Evolutionary conservation across 352 stramenopile species (phyloP).

Genomic region (Ophiocytium majus): DNA sequence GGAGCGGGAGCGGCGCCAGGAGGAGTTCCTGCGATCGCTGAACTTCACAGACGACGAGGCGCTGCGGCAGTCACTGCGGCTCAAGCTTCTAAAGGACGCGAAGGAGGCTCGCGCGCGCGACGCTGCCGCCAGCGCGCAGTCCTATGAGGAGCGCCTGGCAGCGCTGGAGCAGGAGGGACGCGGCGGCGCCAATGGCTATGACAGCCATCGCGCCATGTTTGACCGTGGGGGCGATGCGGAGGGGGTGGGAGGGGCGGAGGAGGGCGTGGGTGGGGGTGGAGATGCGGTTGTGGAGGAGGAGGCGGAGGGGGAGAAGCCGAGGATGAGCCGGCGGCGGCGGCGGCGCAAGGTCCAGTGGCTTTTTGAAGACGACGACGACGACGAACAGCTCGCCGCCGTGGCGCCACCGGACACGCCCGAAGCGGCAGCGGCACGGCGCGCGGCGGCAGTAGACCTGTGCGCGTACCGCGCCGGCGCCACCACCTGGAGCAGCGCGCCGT

Average conservation of each 20-base stretch:
- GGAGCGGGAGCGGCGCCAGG: not conserved
- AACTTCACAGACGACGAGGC: not conserved
- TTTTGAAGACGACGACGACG: slow-evolving; percentile 18
- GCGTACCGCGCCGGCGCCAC: not conserved
- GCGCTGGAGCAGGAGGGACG: no score
- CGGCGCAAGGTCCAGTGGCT: not conserved
- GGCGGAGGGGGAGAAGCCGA: not conserved
- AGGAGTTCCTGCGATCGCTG: slow-evolving; percentile 16
- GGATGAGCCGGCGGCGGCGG: not conserved
- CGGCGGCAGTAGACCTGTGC: not conserved
- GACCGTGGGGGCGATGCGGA: no score
- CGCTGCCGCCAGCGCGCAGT: not conserved
- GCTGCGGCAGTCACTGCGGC: not conserved
- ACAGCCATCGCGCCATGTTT: no score
- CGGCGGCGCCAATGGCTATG: not conserved
- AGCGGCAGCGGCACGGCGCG: not conserved
- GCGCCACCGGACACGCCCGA: not conserved
- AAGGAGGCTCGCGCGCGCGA: not conserved
- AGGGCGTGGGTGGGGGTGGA: not conserved
- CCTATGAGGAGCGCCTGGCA: no score
- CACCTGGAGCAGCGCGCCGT: slow-evolving; percentile 28
- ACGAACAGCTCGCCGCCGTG: not conserved
- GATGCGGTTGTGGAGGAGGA: not conserved
- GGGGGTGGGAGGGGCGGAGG: no score
- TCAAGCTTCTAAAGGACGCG: not conserved